phyloP scores from a whole-genome alignment of 106 monocot genomes.

The Phalaenopsis aphrodite region DNA sequence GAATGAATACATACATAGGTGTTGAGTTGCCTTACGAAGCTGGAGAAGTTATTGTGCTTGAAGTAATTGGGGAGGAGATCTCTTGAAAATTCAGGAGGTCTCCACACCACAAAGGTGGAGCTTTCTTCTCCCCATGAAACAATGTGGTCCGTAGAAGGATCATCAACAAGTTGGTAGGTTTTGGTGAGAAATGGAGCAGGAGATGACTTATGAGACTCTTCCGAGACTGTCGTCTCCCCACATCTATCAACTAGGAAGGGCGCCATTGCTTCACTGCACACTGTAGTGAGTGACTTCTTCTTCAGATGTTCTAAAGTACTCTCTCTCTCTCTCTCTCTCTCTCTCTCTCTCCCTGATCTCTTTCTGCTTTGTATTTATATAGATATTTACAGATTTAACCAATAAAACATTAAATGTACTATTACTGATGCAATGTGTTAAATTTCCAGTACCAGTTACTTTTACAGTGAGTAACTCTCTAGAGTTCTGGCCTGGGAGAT shows the following conservation, averaged over 20 bases:
- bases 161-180: conserved; percentile 85
- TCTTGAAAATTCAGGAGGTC: conserved; percentile 10
- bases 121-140: conserved; percentile 7
- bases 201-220: conserved; percentile 49
- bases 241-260: conserved; percentile 51
- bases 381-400: background rate
- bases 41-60: conserved; percentile 41
- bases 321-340: background rate
- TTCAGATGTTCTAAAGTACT: background rate
- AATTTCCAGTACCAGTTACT: background rate
- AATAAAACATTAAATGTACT: background rate
- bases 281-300: background rate
- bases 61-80: conserved; percentile 23
- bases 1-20: conserved; percentile 27
- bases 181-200: conserved; percentile 91
- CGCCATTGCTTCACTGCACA: conserved; percentile 20
- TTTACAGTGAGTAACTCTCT: background rate
- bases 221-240: conserved; percentile 44
- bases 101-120: conserved; percentile 9
- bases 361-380: background rate
- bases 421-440: background rate
- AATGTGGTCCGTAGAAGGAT: conserved; percentile 52
- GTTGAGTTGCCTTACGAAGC: conserved; percentile 43
- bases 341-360: too few relatives aligned
- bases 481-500: background rate